phyloP scores from a whole-genome alignment of 257 asterid genomes.

The Solanum dulcamara region DNA sequence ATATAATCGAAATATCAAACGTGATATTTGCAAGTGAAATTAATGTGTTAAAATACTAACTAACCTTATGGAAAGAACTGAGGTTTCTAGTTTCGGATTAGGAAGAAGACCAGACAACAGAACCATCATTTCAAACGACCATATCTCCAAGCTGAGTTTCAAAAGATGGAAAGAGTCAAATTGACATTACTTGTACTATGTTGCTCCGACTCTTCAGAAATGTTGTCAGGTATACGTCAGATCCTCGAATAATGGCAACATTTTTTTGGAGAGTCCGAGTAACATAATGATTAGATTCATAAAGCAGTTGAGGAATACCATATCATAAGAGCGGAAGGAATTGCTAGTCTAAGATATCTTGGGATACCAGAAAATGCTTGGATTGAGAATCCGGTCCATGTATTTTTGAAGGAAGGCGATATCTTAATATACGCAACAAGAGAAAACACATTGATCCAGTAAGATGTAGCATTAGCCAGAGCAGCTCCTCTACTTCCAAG shows the following conservation, averaged over 20 bases:
- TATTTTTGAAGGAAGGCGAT: slow-evolving; percentile 37
- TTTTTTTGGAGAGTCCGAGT: background rate
- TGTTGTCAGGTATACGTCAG: background rate
- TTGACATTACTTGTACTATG: background rate
- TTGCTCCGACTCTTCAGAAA: background rate
- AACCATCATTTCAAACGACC: slow-evolving; percentile 73
- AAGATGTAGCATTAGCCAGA: slow-evolving; percentile 49
- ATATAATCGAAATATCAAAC: background rate
- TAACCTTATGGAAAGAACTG: slow-evolving; percentile 67
- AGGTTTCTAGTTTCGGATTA: slow-evolving; percentile 58
- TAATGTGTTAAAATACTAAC: background rate
- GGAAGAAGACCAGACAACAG: slow-evolving; percentile 57
- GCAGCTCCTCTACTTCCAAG: slow-evolving; percentile 70
- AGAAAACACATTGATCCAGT: slow-evolving; percentile 46
- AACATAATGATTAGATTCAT: background rate
- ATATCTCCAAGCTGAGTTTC: slow-evolving; percentile 46
- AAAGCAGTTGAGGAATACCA: slow-evolving; percentile 21
- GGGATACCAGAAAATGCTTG: slow-evolving; percentile 43
- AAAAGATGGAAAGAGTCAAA: background rate
- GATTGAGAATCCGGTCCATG: slow-evolving; percentile 50
- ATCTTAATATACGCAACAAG: slow-evolving; percentile 31
- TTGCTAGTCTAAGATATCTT: slow-evolving; percentile 42
- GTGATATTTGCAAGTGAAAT: background rate
- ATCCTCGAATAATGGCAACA: background rate
- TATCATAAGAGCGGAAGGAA: slow-evolving; percentile 61